Evolutionary conservation across 2,329 filamentous ascomycete genomes (phyloP), one percentile per base, ranked within the genome.

Genomic region (Myrmaecium sp.): DNA sequence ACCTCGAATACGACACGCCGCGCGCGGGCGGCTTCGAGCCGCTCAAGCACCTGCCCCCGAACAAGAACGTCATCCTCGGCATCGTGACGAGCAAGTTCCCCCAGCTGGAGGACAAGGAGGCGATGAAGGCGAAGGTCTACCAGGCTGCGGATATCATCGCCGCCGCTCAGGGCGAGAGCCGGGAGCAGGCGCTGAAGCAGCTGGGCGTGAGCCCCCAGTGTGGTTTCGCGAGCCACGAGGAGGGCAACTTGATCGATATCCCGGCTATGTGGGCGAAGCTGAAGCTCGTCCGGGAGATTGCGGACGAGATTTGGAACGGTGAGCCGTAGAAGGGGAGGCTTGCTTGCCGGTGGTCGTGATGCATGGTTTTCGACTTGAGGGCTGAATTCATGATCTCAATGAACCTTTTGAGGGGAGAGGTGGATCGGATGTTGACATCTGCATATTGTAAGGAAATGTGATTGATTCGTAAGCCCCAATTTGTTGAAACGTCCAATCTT

Each of bases 191-290:
- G 0, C 55, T 82, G 17, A 64, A 71, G 51, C 65, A 71, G 35
- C 52, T 81, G 19, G 42, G 42, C 7, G 37, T 45, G 6, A 40
- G 38, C 23, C 41, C 38, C 21, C 41, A 44, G 34, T 44, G 41
- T 30, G 41, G 41, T 8, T 44, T 44, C 51, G 76, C 74, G 21
- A 78, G 70, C 19, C 75, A 82, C 44, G 68, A 73, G 38, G 68
- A 63, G 38, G 77, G 75, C 0, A 80, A 82, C 42, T 62, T 69
- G 10, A 60, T 82, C 30, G 64, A 60, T 23, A 54, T 66, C 31
- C 64, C 75, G 19, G 74, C 75, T 29, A 73, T 81, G 69, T 67
- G 66, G 52, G 66, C 61, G 46, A 82, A 82, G 56, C 52, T 82
- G 41, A 55, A 60, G 37, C 50, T 82, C 29, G 73, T 81, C n/a